Conservation (phyloP, 352 stramenopile genomes). For the Phytophthora fragariae region DNA sequence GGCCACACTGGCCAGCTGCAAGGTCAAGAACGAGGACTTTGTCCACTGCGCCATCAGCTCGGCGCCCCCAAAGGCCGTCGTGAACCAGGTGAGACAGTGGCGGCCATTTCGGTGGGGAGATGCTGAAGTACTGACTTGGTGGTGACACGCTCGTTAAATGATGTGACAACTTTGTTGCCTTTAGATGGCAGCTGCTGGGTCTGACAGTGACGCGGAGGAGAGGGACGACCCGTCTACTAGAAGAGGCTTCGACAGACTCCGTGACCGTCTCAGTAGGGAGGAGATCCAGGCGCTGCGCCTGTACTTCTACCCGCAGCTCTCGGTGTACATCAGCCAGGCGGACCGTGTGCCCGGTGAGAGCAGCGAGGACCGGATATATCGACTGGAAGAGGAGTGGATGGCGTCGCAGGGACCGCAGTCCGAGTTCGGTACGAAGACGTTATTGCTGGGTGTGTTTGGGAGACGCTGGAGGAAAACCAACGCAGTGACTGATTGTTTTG, state of each 20-base stretch:
- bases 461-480: neutral
- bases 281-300: slow-evolving; percentile 86
- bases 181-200: slow-evolving; percentile 28
- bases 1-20: slow-evolving; percentile 73
- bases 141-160: neutral
- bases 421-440: slow-evolving; percentile 73
- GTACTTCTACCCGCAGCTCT: slow-evolving; percentile 90
- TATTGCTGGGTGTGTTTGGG: neutral
- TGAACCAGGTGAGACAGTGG: slow-evolving; percentile 65
- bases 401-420: slow-evolving; percentile 86
- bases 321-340: slow-evolving; percentile 84
- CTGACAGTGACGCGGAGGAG: slow-evolving; percentile 60
- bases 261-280: slow-evolving; percentile 83
- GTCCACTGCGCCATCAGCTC: slow-evolving; percentile 89
- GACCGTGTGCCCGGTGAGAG: slow-evolving; percentile 77
- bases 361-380: slow-evolving; percentile 90
- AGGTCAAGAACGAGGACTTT: slow-evolving; percentile 85
- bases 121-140: no score
- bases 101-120: neutral
- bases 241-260: slow-evolving; percentile 82
- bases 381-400: slow-evolving; percentile 91
- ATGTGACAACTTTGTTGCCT: neutral
- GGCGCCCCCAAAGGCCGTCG: slow-evolving; percentile 75
- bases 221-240: slow-evolving; percentile 64
- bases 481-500: slow-evolving; percentile 1